These are phyloP conservation scores for Mycothermus thermophilus DNA, from an alignment of 495 filamentous ascomycete species.

Conservation along the genomic window DNA sequence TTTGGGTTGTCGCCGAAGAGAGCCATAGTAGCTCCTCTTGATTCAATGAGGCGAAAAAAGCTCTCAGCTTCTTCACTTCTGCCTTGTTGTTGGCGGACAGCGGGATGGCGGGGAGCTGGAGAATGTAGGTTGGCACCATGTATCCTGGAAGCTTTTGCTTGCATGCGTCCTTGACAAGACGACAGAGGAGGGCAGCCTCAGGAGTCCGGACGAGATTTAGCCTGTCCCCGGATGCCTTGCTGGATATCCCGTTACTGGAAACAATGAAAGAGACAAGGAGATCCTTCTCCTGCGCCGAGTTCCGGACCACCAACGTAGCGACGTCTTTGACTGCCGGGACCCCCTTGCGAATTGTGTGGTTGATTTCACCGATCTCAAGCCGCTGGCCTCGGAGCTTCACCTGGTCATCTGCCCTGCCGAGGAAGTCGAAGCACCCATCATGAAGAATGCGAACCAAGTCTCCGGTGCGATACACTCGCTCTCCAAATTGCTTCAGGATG, in stretches of 20 bases:
- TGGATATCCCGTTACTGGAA: conserved; percentile 1
- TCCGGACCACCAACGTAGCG: conserved; percentile 45
- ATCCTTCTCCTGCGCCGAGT: conserved; percentile 48
- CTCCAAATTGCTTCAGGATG: conserved; percentile 31
- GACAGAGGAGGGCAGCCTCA: conserved; percentile 13
- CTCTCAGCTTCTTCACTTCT: conserved; percentile 46
- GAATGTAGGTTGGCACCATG: conserved; percentile 64
- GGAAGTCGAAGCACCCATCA: conserved; percentile 56
- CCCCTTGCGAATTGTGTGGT: conserved; percentile 43
- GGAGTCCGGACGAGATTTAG: conserved; percentile 19
- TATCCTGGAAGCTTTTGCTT: conserved; percentile 49
- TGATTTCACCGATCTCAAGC: conserved; percentile 67
- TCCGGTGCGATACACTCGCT: conserved; percentile 61
- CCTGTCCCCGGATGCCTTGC: background rate
- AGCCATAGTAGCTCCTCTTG: conserved; percentile 38
- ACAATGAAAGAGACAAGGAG: conserved; percentile 59
- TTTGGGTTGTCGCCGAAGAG: background rate
- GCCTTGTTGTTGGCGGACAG: conserved; percentile 64
- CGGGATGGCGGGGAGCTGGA: conserved; percentile 49
- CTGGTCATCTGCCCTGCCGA: conserved; percentile 66
- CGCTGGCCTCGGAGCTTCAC: conserved; percentile 69
- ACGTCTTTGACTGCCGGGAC: conserved; percentile 39
- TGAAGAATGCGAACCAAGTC: conserved; percentile 62
- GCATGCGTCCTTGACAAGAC: conserved; percentile 37
- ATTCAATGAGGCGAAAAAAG: conserved; percentile 44